These are phyloP conservation scores for Alternaria brassicae DNA, from an alignment of 2,329 filamentous ascomycete species.

Conservation along the genomic window DNA sequence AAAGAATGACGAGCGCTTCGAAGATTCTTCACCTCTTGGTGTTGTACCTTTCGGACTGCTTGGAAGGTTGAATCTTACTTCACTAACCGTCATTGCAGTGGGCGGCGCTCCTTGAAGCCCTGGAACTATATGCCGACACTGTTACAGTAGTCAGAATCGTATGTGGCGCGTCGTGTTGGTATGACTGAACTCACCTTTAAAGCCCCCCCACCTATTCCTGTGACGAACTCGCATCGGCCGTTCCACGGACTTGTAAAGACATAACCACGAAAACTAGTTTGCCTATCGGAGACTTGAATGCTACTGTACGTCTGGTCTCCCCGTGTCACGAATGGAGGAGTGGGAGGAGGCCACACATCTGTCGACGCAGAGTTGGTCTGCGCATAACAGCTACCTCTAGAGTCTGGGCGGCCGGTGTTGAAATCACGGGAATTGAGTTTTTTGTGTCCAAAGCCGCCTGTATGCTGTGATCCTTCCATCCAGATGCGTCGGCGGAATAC, in stretches of 20 bases:
- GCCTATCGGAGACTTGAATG: slow-evolving; percentile 52
- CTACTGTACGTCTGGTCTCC: slow-evolving; percentile 39
- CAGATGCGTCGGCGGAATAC: slow-evolving; percentile 56
- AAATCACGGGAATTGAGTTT: slow-evolving; percentile 44
- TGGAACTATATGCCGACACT: slow-evolving; percentile 74
- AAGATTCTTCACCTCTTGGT: slow-evolving; percentile 39
- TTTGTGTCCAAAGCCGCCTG: slow-evolving; percentile 52
- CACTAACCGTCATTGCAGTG: slow-evolving; percentile 68
- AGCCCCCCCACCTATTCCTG: slow-evolving; percentile 75
- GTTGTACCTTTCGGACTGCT: slow-evolving; percentile 53
- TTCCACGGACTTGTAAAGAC: slow-evolving; percentile 87
- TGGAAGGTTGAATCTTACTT: slow-evolving; percentile 89
- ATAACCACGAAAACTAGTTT: slow-evolving; percentile 68
- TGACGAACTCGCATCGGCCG: slow-evolving; percentile 83
- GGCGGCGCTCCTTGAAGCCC: slow-evolving; percentile 48
- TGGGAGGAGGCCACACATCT: slow-evolving; percentile 21
- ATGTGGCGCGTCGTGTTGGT: background rate
- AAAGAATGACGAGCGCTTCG: slow-evolving; percentile 48
- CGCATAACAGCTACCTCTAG: slow-evolving; percentile 30
- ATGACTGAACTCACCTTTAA: slow-evolving; percentile 57
- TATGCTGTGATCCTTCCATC: slow-evolving; percentile 55
- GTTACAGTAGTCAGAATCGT: background rate
- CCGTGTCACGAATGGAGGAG: slow-evolving; percentile 29
- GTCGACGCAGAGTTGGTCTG: slow-evolving; percentile 19
- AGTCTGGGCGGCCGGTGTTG: slow-evolving; percentile 27